phyloP scores from a whole-genome alignment of 1,284 basidiomycete species.

The Omphalotus olearius region DNA sequence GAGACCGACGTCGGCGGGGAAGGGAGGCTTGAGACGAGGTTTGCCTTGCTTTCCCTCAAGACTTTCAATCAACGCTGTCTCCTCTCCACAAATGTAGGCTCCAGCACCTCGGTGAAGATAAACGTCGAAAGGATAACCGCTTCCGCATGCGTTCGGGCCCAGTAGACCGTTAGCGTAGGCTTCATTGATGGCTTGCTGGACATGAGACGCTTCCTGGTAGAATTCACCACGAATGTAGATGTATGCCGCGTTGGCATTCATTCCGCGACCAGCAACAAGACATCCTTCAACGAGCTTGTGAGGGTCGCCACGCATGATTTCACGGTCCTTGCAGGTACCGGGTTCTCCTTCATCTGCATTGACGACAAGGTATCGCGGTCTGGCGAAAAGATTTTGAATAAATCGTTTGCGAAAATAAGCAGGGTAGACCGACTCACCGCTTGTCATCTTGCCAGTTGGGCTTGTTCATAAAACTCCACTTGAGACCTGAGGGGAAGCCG shows the following conservation, averaged over 20 bases:
- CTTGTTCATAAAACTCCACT: constrained; percentile 99
- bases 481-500: constrained; percentile 95
- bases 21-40: constrained; percentile 97
- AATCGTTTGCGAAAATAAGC: neutral
- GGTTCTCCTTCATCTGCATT: constrained; percentile 99
- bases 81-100: constrained; percentile 98
- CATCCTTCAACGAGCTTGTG: constrained; percentile 99
- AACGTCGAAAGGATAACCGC: constrained; percentile 93
- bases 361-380: constrained; percentile 94
- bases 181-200: constrained; percentile 94
- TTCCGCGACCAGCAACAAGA: constrained; percentile 93
- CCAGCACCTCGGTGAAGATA: constrained; percentile 97
- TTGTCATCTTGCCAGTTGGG: constrained; percentile 96
- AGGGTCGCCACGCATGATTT: constrained; percentile 96
- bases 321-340: constrained; percentile 98
- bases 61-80: constrained; percentile 96
- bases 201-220: constrained; percentile 89
- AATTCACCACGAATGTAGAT: constrained; percentile 99
- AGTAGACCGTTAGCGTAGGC: constrained; percentile 92
- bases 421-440: constrained; percentile 41
- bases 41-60: constrained; percentile 98
- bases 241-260: constrained; percentile 98
- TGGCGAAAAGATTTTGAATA: constrained; percentile 23
- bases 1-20: constrained; percentile 96
- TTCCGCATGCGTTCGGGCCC: constrained; percentile 90